Base-by-base conservation (phyloP, 2,329 filamentous ascomycete genomes). In the Diaporthe eres region DNA sequence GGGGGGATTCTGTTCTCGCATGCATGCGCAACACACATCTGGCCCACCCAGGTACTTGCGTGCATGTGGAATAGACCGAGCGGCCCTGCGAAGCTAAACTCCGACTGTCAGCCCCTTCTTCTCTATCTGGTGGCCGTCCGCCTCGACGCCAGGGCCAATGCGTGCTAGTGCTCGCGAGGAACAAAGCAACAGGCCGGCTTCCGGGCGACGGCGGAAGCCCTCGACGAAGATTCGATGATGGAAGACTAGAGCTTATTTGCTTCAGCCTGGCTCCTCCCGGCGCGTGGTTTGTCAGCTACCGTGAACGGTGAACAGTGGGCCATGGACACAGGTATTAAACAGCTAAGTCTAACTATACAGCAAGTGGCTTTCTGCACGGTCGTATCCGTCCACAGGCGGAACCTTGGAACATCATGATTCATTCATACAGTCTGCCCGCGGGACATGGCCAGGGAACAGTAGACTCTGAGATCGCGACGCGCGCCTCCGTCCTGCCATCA, bases 351-450 rank as follows among this genome's bases (percentile, higher is more conserved):
- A 19, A 31, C 60, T 22, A 39, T 37, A n/a, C 58, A 51, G n/a
- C 25, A 55, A 55, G 49, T 19, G 34, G 49, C 49, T 42, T 53
- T 53, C 34, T 53, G 65, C 65, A 68, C 65, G 65, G 65, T 39
- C 65, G 22, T 53, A 39, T 25, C 65, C 65, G 47, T 68, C 47
- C 31, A n/a, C 19, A 6, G 17, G 61, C 28, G 28, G 42, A 34
- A 67, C 44, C 63, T 51, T 25, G 65, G 65, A 31, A 55, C 28
- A 70, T 70, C 65, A 70, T 70, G 65, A 70, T 70, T 70, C 63
- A 68, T 68, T 39, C 65, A 70, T 37, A 25, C 61, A 51, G 19
- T 28, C 44, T 51, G 44, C 63, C 44, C 7, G 39, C 60, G 39
- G 39, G 28, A 47, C 60, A 47, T 28, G 37, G n/a, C 25, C 37